Percentiles rank a stretch among this genome's conserved stretches.
Conservation (phyloP, 805 yeast species). For the Lipomyces lipofer region DNA sequence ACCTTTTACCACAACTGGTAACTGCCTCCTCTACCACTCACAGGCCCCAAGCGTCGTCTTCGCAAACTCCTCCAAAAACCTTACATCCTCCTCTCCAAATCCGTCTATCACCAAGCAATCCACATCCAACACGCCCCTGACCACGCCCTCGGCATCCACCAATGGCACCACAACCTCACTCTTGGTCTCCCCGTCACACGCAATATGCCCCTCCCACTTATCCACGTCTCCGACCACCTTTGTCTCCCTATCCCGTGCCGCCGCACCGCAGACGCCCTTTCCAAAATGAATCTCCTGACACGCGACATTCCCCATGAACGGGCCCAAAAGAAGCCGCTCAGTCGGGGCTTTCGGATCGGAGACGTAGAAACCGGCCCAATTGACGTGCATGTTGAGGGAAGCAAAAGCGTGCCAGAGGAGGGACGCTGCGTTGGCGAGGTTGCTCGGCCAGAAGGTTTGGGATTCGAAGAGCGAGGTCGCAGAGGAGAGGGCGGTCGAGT, state of each 20-base stretch:
- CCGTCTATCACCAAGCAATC: slow-evolving; percentile 71
- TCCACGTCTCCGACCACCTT: slow-evolving; percentile 80
- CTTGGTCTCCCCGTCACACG: slow-evolving; percentile 93
- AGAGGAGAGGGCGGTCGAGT: slow-evolving; percentile 58
- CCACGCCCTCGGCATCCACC: slow-evolving; percentile 43
- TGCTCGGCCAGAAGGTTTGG: slow-evolving; percentile 83
- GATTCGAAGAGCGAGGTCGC: slow-evolving; percentile 64
- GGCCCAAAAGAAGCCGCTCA: slow-evolving; percentile 67
- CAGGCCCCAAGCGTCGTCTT: slow-evolving; percentile 53
- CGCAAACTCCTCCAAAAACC: slow-evolving; percentile 62
- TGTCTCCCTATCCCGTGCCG: slow-evolving; percentile 59
- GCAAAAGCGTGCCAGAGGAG: slow-evolving; percentile 86
- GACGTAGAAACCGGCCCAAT: slow-evolving; percentile 94
- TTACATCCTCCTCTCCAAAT: slow-evolving; percentile 63
- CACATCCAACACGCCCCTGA: slow-evolving; percentile 80
- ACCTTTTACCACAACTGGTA: no score
- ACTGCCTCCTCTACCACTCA: no score
- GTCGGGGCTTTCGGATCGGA: slow-evolving; percentile 40
- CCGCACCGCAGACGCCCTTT: slow-evolving; percentile 88
- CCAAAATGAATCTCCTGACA: slow-evolving; percentile 82
- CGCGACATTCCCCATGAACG: slow-evolving; percentile 96
- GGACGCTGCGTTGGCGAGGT: slow-evolving; percentile 82
- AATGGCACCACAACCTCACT: slow-evolving; percentile 94
- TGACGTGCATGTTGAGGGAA: slow-evolving; percentile 55
- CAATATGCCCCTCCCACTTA: slow-evolving; percentile 86